These are phyloP conservation scores for Pistacia atlantica DNA, from an alignment of 345 rosid species.

Conservation along the genomic window DNA sequence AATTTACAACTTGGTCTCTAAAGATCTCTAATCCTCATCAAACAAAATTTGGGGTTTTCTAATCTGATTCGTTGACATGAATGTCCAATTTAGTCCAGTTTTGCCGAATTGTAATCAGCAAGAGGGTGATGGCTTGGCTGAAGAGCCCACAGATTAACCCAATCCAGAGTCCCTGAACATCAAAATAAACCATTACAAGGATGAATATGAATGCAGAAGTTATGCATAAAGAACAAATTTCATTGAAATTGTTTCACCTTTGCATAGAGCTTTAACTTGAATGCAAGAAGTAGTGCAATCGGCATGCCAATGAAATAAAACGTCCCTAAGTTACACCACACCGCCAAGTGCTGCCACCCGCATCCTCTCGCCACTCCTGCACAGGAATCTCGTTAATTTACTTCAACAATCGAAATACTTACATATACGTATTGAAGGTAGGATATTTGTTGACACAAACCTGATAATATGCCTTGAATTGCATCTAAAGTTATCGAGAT, in stretches of 20 bases:
- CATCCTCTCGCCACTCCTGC: slow-evolving; percentile 81
- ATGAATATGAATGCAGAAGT: not conserved
- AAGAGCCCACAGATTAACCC: slow-evolving; percentile 72
- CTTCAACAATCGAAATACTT: not conserved
- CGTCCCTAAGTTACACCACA: slow-evolving; percentile 47
- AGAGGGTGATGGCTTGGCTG: slow-evolving; percentile 46
- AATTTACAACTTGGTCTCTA: no score
- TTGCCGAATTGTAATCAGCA: slow-evolving; percentile 41
- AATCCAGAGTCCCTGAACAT: slow-evolving; percentile 67
- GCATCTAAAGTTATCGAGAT: slow-evolving; percentile 59
- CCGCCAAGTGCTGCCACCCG: slow-evolving; percentile 72
- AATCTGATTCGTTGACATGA: not conserved
- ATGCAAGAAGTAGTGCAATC: slow-evolving; percentile 46
- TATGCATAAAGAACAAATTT: not conserved
- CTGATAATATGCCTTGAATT: slow-evolving; percentile 51
- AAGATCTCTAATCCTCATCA: not conserved
- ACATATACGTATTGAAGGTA: not conserved
- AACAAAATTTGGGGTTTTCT: slow-evolving; percentile 1
- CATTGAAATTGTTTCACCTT: slow-evolving; percentile 39
- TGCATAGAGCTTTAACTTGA: slow-evolving; percentile 49
- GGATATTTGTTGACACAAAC: not conserved
- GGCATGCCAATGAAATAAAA: slow-evolving; percentile 60
- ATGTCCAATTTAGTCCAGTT: slow-evolving; percentile 51
- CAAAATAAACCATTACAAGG: not conserved
- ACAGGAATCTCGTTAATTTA: no score